Evolutionary conservation across 352 stramenopile genomes (phyloP), one percentile per base, ranked within the genome.

Genomic region (Phytophthora sp.): DNA sequence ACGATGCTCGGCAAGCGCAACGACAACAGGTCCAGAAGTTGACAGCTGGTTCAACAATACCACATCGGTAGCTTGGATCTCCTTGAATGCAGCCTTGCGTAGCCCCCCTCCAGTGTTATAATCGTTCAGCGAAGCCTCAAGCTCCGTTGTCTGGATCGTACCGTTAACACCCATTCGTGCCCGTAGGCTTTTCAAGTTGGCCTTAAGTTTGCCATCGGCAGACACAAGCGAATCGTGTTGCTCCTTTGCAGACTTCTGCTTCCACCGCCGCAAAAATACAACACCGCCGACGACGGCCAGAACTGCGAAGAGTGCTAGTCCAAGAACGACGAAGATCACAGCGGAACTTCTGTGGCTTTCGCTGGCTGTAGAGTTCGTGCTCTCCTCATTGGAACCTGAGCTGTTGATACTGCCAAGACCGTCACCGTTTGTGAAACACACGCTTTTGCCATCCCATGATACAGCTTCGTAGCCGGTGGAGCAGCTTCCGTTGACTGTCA

Each of bases 81-180:
- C 82, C 29, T 76, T 77, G 57, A 89, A 90, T 16, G 68, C 80
- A 29, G 79, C 71, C 57, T 89, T 84, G 21, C 79, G 80, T 16
- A 79, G 59, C n/a, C 69, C 73, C n/a, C 71, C 57, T 29, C 82
- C 68, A 24, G 57, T 59, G 57, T 72, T 74, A 15, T 69, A 77
- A 24, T 82, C 74, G 53, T 81, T 79, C 26, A 79, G 49, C 15
- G 74, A 82, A 41, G 66, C 44, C 30, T 82, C 67, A 3, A 82
- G 51, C 26, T 70, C 71, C 0, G 67, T 75, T 13, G 59, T 59
- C 44, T 73, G 63, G 2, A 68, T 21, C 2, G 69, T 73, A 35
- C 45, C 33, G 7, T 58, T 73, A 4, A 67, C 46, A 2, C 57
- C 66, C 39, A 79, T 63, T 56, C 57, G 61, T 27, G 68, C 63